Conservation (phyloP, 352 stramenopile species). For the Phytophthora aleatoria region DNA sequence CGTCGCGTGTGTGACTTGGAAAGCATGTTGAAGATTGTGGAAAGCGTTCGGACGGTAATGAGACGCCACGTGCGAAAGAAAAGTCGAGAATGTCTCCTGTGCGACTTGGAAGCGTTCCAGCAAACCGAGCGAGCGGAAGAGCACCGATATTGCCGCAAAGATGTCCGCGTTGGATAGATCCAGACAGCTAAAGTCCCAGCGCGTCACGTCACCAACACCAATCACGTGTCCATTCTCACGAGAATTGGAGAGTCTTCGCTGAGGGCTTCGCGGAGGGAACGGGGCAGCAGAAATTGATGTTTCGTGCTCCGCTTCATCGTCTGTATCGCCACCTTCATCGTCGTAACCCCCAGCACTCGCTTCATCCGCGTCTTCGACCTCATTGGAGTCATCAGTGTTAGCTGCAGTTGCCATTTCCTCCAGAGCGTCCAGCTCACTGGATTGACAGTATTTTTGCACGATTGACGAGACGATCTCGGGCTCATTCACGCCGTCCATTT, state of each 20-base stretch:
- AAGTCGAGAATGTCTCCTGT: constrained; percentile 56
- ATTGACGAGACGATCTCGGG: constrained; percentile 62
- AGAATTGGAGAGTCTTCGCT: constrained; percentile 23
- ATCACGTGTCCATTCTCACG: constrained; percentile 40
- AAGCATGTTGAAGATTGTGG: constrained; percentile 80
- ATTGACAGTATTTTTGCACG: constrained; percentile 66
- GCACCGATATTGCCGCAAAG: constrained; percentile 45
- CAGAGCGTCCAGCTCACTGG: constrained; percentile 47
- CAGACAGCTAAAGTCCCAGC: constrained; percentile 58
- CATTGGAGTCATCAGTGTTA: constrained; percentile 30
- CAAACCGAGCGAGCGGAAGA: constrained; percentile 62
- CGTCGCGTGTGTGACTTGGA: constrained; percentile 66
- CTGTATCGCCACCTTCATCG: constrained; percentile 7
- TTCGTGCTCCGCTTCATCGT: constrained; percentile 11
- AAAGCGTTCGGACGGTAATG: constrained; percentile 75
- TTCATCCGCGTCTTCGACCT: constrained; percentile 28
- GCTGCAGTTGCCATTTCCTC: constrained; percentile 33
- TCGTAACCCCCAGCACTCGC: constrained; percentile 6
- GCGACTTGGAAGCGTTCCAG: constrained; percentile 58
- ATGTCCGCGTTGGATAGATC: constrained; percentile 64
- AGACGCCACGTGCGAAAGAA: constrained; percentile 58
- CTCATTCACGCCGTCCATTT: constrained; percentile 46
- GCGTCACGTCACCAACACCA: constrained; percentile 50
- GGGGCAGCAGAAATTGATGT: constrained; percentile 20
- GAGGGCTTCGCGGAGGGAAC: constrained; percentile 16